Base-by-base conservation (phyloP, 441 rosid genomes). In the Eruca vesicaria region DNA sequence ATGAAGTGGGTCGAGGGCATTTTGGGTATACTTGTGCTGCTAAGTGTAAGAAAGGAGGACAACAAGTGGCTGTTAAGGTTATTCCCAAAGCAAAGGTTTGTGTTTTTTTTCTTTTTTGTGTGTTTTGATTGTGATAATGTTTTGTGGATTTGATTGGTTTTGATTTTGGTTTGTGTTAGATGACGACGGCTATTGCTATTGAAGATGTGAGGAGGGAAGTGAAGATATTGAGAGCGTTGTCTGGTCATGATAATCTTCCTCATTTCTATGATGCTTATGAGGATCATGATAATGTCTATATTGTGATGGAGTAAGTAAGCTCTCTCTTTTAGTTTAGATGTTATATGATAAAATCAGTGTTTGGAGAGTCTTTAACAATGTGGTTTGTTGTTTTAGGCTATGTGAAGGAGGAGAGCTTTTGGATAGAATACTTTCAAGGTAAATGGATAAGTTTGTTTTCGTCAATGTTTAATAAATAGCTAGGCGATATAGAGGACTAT, bases 231-330 rank as follows among this genome's bases (percentile, higher is more conserved):
- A 84, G 91, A 80, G 96, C 98, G 64, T 86, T 95, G 86, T 84
- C 96, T 48, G 99, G 99, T 63, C 98, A 95, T 79, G 77, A 68
- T 67, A 91, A 92, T 72, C 80, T 95, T 48, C 92, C 93, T 21
- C 89, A 85, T 56, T 93, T 95, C 82, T 95, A 90, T 59, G 98
- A 93, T 73, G 93, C 99, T 0, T 89, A 86, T 57, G 99, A 95
- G 78, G 99, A 95, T 71, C 89, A 82, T 59, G 98, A 91, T 66
- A 91, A 91, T 68, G 98, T 95, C 45, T 95, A 91, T 62, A 84
- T 95, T 64, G 98, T 93, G 36, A 95, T 93, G 99, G 99, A 95
- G 99, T 95, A 89, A 95, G 99, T 93, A 90, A 90, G 98, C 78
- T 41, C 63, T 41, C 63, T 18, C 36, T 15, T 62, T 58, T 48